Base-by-base conservation (phyloP, 768 basidiomycete genomes). In the Cubamyces sp. region DNA sequence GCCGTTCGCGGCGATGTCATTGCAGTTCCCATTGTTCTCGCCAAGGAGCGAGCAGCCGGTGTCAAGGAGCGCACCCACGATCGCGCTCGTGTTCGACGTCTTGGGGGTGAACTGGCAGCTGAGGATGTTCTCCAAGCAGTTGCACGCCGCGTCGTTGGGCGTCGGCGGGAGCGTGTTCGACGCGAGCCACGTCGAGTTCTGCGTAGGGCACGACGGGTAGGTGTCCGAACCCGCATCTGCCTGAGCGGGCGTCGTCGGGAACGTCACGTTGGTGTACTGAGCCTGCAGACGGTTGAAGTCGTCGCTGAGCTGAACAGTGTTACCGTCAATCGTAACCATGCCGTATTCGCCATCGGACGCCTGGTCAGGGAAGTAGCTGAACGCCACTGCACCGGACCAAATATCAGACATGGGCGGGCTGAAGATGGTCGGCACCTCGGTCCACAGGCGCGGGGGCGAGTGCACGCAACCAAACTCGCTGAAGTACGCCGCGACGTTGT, bases 321-420 rank as follows among this genome's bases (percentile, higher is more conserved):
- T 88, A 3, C 79, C 2, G 2, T 86, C 87, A 62, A 96, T 82
- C 26, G 82, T 92, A 63, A 92, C 90, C 81, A 96, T 90, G 25
- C 95, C 95, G 65, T 91, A 97, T 68, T 88, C 77, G 52, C 92
- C 92, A 54, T 81, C 77, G 8, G 80, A 84, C 66, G 87, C 88
- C n/a, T 70, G 49, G 19, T 92, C 92, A 1, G 91, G 90, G 84
- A 96, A 95, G 75, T 96, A 96, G 51, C 87, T 88, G 74, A 93
- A 94, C 3, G 94, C 94, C 55, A 96, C 67, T 54, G 92, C 94
- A 64, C 95, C 95, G 34, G 91, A 94, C 87, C 90, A 96, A 52
- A 89, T 86, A 57, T 86, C 75, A 19, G 87, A 82, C 84, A 95
- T 92, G 7, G 88, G 74, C 12, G 82, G 71, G 62, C 88, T 82